A percentile compares a stretch with the other conserved stretches of the same genome.
Conservation (phyloP, 306 rosid species). For the Glycine soja region DNA sequence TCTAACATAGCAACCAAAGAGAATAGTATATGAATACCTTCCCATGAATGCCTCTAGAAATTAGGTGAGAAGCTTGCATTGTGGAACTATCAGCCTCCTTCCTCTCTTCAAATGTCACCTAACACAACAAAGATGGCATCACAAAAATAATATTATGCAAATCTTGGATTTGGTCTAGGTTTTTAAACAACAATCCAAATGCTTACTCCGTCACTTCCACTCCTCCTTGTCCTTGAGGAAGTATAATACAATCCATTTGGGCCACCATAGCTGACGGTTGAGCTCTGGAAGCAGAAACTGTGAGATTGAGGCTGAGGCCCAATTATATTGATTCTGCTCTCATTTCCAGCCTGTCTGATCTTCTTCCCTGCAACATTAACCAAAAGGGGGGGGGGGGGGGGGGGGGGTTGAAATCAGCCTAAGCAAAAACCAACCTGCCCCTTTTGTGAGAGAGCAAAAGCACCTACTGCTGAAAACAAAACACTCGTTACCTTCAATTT, state of each 20-base stretch:
- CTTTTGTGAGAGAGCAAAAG: not conserved
- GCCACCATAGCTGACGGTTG: conserved; percentile 74
- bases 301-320: conserved; percentile 65
- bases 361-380: conserved; percentile 58
- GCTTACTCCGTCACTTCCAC: conserved; percentile 90
- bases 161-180: not conserved
- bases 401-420: not conserved
- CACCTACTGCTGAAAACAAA: conserved; percentile 7
- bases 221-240: conserved; percentile 69
- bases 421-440: conserved; percentile 17
- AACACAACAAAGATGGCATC: conserved; percentile 41
- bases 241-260: conserved; percentile 73
- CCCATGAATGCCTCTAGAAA: conserved; percentile 73
- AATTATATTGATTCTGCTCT: conserved; percentile 31
- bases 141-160: conserved; percentile 24
- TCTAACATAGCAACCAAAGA: not conserved
- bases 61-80: conserved; percentile 67
- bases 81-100: conserved; percentile 85
- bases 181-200: conserved; percentile 8
- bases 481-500: conserved; percentile 59
- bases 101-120: conserved; percentile 81
- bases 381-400: not conserved
- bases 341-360: conserved; percentile 52
- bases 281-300: conserved; percentile 82
- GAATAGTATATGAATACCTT: conserved; percentile 57